phyloP scores from a whole-genome alignment of 768 basidiomycete genomes.

The Porpolomopsis calyptriformis region DNA sequence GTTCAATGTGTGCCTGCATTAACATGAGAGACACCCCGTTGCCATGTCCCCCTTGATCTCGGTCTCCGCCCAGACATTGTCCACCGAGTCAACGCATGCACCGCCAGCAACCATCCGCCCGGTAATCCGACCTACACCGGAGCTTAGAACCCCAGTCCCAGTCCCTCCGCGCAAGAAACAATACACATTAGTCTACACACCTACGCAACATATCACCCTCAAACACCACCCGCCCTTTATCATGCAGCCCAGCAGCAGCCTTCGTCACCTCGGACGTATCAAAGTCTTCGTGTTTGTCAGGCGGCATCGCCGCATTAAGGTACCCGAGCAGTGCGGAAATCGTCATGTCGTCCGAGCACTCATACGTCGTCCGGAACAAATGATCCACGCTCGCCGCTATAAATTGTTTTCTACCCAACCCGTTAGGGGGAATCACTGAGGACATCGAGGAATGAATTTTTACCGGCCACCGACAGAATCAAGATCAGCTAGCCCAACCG shows the following conservation, averaged over 20 bases:
- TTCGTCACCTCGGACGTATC: conserved; percentile 62
- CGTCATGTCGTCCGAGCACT: conserved; percentile 53
- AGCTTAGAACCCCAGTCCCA: too few relatives aligned
- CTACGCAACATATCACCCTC: conserved; percentile 41
- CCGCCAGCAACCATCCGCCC: too few relatives aligned
- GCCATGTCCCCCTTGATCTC: too few relatives aligned
- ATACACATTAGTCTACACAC: too few relatives aligned
- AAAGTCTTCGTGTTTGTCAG: conserved; percentile 74
- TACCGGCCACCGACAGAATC: conserved; percentile 53
- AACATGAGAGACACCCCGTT: too few relatives aligned
- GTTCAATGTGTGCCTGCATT: too few relatives aligned
- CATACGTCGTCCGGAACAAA: conserved; percentile 61
- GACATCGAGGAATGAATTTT: conserved; percentile 16
- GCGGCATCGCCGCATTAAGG: conserved; percentile 66
- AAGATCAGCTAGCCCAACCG: conserved; percentile 44
- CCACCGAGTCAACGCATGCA: too few relatives aligned
- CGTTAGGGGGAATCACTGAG: conserved; percentile 1
- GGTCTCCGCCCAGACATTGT: too few relatives aligned
- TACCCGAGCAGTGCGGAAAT: conserved; percentile 61
- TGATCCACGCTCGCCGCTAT: conserved; percentile 49
- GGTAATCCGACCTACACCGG: too few relatives aligned
- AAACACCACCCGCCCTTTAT: conserved; percentile 36
- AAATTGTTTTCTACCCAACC: conserved; percentile 40
- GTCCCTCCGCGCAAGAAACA: too few relatives aligned
- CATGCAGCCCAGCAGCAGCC: conserved; percentile 35